phyloP scores from a whole-genome alignment of 371 early-diverging fungal genomes.

The Zychaea mexicana region DNA sequence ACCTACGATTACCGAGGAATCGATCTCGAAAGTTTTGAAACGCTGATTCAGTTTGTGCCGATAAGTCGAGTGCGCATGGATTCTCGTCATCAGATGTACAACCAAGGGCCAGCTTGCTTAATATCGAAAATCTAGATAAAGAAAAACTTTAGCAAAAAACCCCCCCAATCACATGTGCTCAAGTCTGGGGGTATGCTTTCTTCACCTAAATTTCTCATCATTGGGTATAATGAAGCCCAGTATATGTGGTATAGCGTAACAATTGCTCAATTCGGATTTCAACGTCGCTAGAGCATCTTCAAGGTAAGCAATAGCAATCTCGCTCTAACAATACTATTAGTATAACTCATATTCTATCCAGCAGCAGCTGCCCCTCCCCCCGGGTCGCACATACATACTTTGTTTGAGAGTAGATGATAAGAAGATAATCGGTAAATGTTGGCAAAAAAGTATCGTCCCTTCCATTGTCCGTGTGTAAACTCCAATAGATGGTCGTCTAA shows the following conservation, averaged over 20 bases:
- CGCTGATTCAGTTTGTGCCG: neutral
- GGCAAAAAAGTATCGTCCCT: constrained; percentile 18
- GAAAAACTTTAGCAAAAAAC: neutral
- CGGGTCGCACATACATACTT: constrained; percentile 3
- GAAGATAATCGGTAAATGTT: constrained; percentile 12
- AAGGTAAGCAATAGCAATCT: constrained; percentile 11
- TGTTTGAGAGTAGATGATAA: constrained; percentile 12
- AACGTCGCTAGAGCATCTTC: neutral
- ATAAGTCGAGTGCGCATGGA: neutral
- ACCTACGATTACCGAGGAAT: constrained; percentile 19
- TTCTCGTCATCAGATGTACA: constrained; percentile 5
- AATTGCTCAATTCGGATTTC: constrained; percentile 5
- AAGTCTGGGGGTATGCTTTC: neutral
- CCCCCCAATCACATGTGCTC: neutral
- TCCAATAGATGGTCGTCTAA: constrained; percentile 8
- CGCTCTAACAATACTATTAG: constrained; percentile 1
- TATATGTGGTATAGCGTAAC: constrained; percentile 16
- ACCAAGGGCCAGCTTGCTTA: constrained; percentile 16
- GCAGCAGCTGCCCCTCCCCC: neutral
- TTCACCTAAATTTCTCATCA: neutral
- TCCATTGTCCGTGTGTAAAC: constrained; percentile 11
- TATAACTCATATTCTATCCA: neutral
- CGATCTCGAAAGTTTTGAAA: constrained; percentile 10
- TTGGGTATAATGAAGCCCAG: constrained; percentile 8
- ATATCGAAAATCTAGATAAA: constrained; percentile 8